Conservation (phyloP, 2,329 filamentous ascomycete species). For the Chrysosporium queenslandicum region DNA sequence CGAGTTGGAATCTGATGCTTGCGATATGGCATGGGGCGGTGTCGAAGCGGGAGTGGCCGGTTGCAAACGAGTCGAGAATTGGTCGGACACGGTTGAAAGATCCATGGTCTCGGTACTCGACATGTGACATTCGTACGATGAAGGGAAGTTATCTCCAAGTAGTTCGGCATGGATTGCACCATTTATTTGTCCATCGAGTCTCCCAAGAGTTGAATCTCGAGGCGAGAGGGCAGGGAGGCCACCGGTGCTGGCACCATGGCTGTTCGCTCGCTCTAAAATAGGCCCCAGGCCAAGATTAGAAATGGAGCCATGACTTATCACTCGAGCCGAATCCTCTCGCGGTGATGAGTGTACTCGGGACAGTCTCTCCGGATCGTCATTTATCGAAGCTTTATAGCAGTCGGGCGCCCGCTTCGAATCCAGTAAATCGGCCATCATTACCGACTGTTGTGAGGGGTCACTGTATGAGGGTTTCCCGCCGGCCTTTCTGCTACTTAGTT, state of each 20-base stretch:
- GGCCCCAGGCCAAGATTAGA: not conserved
- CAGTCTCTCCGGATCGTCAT: not conserved
- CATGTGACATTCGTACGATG: not conserved
- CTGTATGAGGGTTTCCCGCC: not conserved
- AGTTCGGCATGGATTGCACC: not conserved
- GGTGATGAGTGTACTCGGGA: not conserved
- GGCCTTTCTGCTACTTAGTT: not conserved
- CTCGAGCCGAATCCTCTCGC: not conserved
- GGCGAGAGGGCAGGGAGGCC: not conserved
- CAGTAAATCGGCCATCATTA: not conserved
- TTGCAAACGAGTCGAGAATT: slow-evolving; percentile 2
- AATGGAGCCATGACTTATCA: not conserved
- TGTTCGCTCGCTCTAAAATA: not conserved
- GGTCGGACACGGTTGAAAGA: slow-evolving; percentile 1
- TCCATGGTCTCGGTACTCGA: not conserved
- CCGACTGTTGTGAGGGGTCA: not conserved
- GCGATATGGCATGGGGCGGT: not conserved
- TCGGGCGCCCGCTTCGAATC: not conserved
- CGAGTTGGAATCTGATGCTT: not conserved
- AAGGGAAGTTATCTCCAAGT: not conserved
- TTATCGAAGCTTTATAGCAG: not conserved
- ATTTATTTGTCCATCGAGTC: not conserved
- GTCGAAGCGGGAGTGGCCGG: slow-evolving; percentile 7
- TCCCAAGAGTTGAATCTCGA: not conserved
- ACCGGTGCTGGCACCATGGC: not conserved